phyloP scores from a whole-genome alignment of 495 filamentous ascomycete species.

The Achaetomiella virescens region DNA sequence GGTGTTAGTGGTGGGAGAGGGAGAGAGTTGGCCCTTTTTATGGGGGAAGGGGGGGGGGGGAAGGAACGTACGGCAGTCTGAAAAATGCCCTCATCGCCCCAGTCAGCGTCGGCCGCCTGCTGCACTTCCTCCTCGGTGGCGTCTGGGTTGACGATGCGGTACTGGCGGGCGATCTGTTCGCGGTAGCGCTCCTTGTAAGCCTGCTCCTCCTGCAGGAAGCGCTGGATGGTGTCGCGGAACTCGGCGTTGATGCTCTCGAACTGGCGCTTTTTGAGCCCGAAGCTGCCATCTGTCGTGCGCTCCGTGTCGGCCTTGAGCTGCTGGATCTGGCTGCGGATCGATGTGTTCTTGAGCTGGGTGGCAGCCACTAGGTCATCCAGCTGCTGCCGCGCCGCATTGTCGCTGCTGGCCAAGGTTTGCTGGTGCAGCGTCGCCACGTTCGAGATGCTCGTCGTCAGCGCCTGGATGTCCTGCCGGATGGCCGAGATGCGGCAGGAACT shows the following conservation, averaged over 20 bases:
- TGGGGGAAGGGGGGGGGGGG: not conserved
- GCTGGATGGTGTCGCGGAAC: conserved; percentile 57
- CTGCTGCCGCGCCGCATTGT: conserved; percentile 41
- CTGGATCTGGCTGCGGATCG: conserved; percentile 63
- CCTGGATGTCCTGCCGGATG: conserved; percentile 51
- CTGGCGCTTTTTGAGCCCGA: conserved; percentile 55
- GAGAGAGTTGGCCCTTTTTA: too few species aligned
- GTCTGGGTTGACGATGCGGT: conserved; percentile 67
- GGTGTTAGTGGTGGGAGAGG: conserved; percentile 12
- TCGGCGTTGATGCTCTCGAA: conserved; percentile 56
- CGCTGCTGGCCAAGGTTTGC: conserved; percentile 50
- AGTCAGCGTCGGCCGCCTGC: conserved; percentile 59
- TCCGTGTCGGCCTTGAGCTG: conserved; percentile 56
- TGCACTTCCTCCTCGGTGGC: conserved; percentile 59
- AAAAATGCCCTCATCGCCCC: conserved; percentile 70
- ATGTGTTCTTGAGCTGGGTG: conserved; percentile 58
- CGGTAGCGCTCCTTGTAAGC: conserved; percentile 58
- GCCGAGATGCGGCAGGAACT: conserved; percentile 57
- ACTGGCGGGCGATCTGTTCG: conserved; percentile 68
- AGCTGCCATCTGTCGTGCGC: conserved; percentile 48
- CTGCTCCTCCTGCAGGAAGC: conserved; percentile 59
- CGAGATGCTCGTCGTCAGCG: conserved; percentile 48
- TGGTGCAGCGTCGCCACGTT: conserved; percentile 55
- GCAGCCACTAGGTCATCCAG: conserved; percentile 57
- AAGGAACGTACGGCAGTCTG: conserved; percentile 57